phyloP scores from a whole-genome alignment of 495 filamentous ascomycete species.

The Saxophila tyrrhenica region DNA sequence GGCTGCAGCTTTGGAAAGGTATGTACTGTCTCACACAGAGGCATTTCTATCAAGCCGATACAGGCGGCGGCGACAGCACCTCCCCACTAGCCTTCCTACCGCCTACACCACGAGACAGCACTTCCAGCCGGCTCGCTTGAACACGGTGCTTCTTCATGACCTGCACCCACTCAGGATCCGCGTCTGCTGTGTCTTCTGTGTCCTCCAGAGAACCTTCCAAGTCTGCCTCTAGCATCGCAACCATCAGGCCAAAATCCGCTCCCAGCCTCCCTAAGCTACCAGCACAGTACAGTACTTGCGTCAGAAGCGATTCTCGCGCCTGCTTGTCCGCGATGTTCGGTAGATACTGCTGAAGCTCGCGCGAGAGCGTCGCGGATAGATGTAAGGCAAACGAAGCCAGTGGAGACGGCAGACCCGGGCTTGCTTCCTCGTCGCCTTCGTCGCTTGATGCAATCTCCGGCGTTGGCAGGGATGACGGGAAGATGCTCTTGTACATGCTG shows the following conservation, averaged over 20 bases:
- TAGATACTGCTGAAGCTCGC: constrained; percentile 68
- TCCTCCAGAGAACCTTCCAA: constrained; percentile 36
- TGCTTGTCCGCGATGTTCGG: constrained; percentile 71
- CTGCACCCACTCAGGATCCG: constrained; percentile 70
- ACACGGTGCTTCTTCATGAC: constrained; percentile 82
- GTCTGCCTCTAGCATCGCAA: constrained; percentile 54
- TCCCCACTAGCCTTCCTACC: constrained; percentile 8
- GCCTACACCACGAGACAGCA: constrained; percentile 49
- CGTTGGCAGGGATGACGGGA: constrained; percentile 41
- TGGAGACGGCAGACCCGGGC: constrained; percentile 62
- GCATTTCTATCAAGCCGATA: not conserved
- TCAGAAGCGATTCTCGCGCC: constrained; percentile 74
- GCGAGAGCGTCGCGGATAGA: constrained; percentile 68
- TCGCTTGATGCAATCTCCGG: constrained; percentile 8
- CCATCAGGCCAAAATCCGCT: constrained; percentile 81
- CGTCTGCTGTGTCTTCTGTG: constrained; percentile 32
- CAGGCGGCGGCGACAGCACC: not conserved
- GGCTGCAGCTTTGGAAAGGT: no score
- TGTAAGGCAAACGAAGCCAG: constrained; percentile 77
- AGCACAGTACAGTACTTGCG: constrained; percentile 90
- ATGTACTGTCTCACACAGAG: no score
- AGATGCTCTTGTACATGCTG: constrained; percentile 84
- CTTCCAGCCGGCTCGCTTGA: constrained; percentile 75
- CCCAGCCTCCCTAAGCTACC: constrained; percentile 85
- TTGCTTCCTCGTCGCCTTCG: constrained; percentile 35